Evolutionary conservation across 2,329 filamentous ascomycete genomes (phyloP).

Genomic region (Iodosphaeria phyllophila): DNA sequence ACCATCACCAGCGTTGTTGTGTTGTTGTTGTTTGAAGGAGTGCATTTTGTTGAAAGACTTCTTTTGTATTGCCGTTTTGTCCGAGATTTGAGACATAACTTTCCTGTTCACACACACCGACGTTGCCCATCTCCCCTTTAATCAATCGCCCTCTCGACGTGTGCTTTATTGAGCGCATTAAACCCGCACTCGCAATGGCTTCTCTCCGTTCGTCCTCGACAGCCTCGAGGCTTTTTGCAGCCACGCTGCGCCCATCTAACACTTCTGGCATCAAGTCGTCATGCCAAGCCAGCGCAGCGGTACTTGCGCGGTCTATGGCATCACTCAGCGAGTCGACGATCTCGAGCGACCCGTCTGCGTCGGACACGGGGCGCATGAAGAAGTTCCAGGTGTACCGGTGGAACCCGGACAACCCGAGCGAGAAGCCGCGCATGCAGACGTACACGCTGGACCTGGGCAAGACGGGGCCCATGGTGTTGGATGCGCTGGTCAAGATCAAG

Average conservation of each 20-base stretch:
- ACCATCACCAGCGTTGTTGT: too few species aligned
- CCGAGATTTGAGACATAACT: too few species aligned
- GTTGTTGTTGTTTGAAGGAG: too few species aligned
- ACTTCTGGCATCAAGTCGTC: too few species aligned
- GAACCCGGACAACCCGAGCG: conserved; percentile 82
- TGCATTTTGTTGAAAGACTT: too few species aligned
- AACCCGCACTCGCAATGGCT: conserved; percentile 31
- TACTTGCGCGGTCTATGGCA: conserved; percentile 33
- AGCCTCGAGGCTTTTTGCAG: conserved; percentile 31
- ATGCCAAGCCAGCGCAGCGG: conserved; percentile 16
- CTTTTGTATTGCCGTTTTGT: too few species aligned
- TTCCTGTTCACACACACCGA: neutral
- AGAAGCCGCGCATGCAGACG: conserved; percentile 89
- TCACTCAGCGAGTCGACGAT: conserved; percentile 39
- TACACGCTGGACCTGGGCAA: conserved; percentile 96
- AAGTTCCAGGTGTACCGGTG: conserved; percentile 98
- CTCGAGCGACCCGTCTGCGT: conserved; percentile 36
- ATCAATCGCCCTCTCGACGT: neutral
- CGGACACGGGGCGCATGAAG: conserved; percentile 52
- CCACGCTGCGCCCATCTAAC: conserved; percentile 21
- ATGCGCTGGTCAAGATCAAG: conserved; percentile 95
- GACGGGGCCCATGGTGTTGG: conserved; percentile 96
- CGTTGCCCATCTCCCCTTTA: neutral
- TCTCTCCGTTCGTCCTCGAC: conserved; percentile 40
- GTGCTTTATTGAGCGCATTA: too few species aligned